Conservation (phyloP, 345 rosid genomes). For the Euphorbia tirucalli region DNA sequence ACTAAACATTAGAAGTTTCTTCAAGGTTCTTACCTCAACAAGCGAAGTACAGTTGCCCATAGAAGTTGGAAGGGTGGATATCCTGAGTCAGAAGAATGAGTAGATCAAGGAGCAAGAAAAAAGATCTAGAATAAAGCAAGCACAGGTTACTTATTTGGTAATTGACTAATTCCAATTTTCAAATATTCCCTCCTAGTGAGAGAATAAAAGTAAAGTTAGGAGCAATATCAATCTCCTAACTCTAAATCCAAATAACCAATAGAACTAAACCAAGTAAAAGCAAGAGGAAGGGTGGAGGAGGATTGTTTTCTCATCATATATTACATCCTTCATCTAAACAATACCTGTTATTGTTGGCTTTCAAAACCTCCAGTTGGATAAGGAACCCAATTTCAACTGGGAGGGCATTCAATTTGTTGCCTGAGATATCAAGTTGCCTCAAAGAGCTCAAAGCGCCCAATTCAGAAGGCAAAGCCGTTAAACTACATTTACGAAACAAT, state of each 20-base stretch:
- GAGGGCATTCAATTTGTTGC: constrained; percentile 64
- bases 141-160: neutral
- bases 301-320: no score
- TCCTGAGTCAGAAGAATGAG: constrained; percentile 42
- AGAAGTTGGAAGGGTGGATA: constrained; percentile 43
- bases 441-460: constrained; percentile 58
- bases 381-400: constrained; percentile 68
- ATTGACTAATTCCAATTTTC: neutral
- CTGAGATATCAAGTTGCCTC: constrained; percentile 62
- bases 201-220: neutral
- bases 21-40: constrained; percentile 49
- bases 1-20: no score
- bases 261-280: neutral
- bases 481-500: constrained; percentile 45
- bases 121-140: neutral
- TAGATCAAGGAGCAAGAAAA: neutral
- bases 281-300: no score
- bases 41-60: constrained; percentile 62
- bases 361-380: constrained; percentile 69
- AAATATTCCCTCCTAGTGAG: neutral
- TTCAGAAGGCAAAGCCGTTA: constrained; percentile 56
- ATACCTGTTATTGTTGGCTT: constrained; percentile 76
- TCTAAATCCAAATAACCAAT: neutral
- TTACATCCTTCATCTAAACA: constrained; percentile 3
- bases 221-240: neutral